Evolutionary conservation across 352 stramenopile genomes (phyloP).

Genomic region (Pythium plurisporium): DNA sequence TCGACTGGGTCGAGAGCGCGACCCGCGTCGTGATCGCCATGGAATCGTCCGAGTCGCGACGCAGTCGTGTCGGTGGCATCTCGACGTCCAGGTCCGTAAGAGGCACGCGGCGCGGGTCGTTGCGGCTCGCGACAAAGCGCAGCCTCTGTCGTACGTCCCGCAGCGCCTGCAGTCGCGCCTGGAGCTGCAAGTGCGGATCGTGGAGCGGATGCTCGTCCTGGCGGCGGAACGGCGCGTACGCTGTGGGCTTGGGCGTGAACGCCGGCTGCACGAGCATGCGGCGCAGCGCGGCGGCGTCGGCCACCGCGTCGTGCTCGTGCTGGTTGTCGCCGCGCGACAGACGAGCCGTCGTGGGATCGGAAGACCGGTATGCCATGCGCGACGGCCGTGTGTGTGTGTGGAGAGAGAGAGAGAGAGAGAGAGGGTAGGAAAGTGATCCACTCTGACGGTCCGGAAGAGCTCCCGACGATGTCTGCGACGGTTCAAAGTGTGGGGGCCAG

Average conservation of each 20-base stretch:
- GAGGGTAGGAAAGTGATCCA: neutral
- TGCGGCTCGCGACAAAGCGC: constrained; percentile 35
- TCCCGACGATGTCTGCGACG: neutral
- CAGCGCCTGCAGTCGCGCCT: constrained; percentile 57
- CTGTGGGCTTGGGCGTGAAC: constrained; percentile 60
- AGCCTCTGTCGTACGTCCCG: constrained; percentile 44
- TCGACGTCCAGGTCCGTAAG: constrained; percentile 5
- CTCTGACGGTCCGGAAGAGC: constrained; percentile 1
- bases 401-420: neutral
- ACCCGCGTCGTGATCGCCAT: constrained; percentile 60
- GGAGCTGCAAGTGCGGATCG: constrained; percentile 46
- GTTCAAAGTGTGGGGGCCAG: no score
- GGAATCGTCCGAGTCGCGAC: neutral
- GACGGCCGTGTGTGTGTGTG: neutral
- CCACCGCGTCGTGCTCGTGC: neutral
- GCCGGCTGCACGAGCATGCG: constrained; percentile 41
- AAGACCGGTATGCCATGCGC: neutral
- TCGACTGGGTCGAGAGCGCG: constrained; percentile 36
- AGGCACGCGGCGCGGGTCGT: no score
- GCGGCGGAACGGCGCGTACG: constrained; percentile 49
- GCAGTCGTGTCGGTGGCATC: no score
- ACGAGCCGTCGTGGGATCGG: neutral
- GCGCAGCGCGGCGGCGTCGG: neutral
- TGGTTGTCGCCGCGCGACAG: neutral
- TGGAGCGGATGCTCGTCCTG: constrained; percentile 58